Conservation (phyloP, 768 basidiomycete species). For the Hericium erinaceus region DNA sequence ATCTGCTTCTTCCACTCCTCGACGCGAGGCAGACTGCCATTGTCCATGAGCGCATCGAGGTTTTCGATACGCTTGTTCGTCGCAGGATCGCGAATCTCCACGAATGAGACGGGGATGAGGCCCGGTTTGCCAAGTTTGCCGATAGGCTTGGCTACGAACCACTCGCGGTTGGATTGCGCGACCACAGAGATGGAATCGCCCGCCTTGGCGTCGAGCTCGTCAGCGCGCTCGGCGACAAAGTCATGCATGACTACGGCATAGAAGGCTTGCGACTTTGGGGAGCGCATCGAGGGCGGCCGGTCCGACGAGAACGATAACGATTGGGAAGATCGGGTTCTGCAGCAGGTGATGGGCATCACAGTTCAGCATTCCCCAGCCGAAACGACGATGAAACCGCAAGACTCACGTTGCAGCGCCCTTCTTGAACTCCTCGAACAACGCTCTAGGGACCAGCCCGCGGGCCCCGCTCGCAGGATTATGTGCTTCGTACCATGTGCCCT, state of each 20-base stretch:
- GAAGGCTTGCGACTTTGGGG: conserved; percentile 50
- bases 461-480: conserved; percentile 89
- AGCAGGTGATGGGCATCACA: conserved; percentile 1
- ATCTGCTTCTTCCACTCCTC: conserved; percentile 98
- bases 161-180: conserved; percentile 98
- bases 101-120: conserved; percentile 93
- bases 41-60: conserved; percentile 70
- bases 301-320: conserved; percentile 13
- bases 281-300: conserved; percentile 25
- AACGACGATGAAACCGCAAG: not conserved
- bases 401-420: conserved; percentile 62
- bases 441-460: conserved; percentile 81
- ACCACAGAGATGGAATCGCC: conserved; percentile 96
- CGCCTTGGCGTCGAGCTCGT: conserved; percentile 90
- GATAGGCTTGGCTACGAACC: conserved; percentile 99
- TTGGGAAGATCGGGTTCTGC: conserved; percentile 5
- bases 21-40: conserved; percentile 87
- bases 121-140: conserved; percentile 91
- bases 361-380: not conserved
- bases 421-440: conserved; percentile 84
- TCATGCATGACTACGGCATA: conserved; percentile 96
- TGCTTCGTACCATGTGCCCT: conserved; percentile 79
- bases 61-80: conserved; percentile 76
- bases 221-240: conserved; percentile 89
- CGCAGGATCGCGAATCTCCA: conserved; percentile 88